phyloP scores from a whole-genome alignment of 352 stramenopile species.

The Globisporangium cederbergense region DNA sequence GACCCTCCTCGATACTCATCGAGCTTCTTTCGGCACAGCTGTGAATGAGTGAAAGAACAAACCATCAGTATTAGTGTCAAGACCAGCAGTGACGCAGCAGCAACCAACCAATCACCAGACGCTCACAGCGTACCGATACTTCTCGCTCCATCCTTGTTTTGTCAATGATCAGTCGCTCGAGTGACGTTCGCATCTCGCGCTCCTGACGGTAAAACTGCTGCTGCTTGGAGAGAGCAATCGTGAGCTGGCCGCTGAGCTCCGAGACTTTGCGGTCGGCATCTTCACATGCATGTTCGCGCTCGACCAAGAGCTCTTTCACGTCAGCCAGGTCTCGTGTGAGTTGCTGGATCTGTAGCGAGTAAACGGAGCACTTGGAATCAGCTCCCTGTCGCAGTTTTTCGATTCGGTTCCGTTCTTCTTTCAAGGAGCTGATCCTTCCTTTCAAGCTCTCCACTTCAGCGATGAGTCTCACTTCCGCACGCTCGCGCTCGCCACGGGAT shows the following conservation, averaged over 20 bases:
- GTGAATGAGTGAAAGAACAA: slow-evolving; percentile 1
- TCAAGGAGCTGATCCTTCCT: slow-evolving; percentile 36
- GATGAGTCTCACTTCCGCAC: slow-evolving; percentile 47
- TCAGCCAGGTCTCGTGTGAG: slow-evolving; percentile 49
- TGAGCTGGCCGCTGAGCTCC: slow-evolving; percentile 64
- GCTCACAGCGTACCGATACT: slow-evolving; percentile 26
- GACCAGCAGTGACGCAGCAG: no score
- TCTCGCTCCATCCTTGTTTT: slow-evolving; percentile 66
- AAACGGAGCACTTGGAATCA: slow-evolving; percentile 39
- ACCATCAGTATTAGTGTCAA: background rate
- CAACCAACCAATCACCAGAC: no score
- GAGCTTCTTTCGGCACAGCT: slow-evolving; percentile 51
- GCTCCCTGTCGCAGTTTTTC: slow-evolving; percentile 51
- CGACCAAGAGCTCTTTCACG: slow-evolving; percentile 45
- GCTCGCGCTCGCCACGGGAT: slow-evolving; percentile 42
- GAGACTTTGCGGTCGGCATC: slow-evolving; percentile 66
- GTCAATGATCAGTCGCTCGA: slow-evolving; percentile 61
- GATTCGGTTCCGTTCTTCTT: slow-evolving; percentile 54
- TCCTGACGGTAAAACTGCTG: slow-evolving; percentile 74
- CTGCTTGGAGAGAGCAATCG: slow-evolving; percentile 65
- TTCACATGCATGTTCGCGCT: slow-evolving; percentile 63
- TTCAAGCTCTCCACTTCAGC: slow-evolving; percentile 67
- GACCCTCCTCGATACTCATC: slow-evolving; percentile 53
- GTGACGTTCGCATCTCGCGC: slow-evolving; percentile 50
- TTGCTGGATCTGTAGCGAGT: slow-evolving; percentile 55